Base-by-base conservation (phyloP, 768 basidiomycete species). In the Termitomyces heimii region DNA sequence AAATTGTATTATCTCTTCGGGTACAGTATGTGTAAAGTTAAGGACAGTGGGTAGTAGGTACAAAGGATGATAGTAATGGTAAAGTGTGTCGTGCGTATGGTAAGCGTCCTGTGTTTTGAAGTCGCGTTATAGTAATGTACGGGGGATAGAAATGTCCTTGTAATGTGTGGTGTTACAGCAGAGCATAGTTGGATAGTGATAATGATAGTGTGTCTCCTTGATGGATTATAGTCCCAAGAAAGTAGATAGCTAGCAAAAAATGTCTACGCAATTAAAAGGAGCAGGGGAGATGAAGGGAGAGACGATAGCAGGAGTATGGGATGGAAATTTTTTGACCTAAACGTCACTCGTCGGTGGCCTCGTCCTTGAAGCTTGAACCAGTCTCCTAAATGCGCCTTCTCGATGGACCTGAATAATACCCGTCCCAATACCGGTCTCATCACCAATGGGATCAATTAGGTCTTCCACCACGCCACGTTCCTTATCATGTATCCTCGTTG, bases 291-390 rank as follows among this genome's bases (percentile, higher is more conserved):
- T 52, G 14, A 53, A 51, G 58, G 40, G 63, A 62, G 53, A 50
- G 52, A 42, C 51, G 22, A 40, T 45, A 44, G 50, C 49, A 42
- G 31, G 37, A 32, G 39, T 20, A 46, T 56, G 34, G 18, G 42
- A n/a, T 31, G 46, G 34, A 47, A 26, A 16, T 20, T 26, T 13
- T 40, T 37, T 29, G 34, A 14, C 40, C 57, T 59, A 62, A 34
- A 60, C 61, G 31, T 63, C 64, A 31, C 60, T 61, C 32, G 53
- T 56, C 40, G 58, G 57, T n/a, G 59, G 55, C 8, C 54, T 58
- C 51, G 70, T 66, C 55, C 62, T 64, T 31, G 70, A 71, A 59
- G 67, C 64, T 29, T 68, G 62, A 22, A 72, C 68, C 37, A 72
- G 63, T 55, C 70, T 61, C 59, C 66, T 67, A 32, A 74, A 66